These are phyloP conservation scores for Panus rudis DNA, from an alignment of 768 basidiomycete genomes.

Conservation along the genomic window DNA sequence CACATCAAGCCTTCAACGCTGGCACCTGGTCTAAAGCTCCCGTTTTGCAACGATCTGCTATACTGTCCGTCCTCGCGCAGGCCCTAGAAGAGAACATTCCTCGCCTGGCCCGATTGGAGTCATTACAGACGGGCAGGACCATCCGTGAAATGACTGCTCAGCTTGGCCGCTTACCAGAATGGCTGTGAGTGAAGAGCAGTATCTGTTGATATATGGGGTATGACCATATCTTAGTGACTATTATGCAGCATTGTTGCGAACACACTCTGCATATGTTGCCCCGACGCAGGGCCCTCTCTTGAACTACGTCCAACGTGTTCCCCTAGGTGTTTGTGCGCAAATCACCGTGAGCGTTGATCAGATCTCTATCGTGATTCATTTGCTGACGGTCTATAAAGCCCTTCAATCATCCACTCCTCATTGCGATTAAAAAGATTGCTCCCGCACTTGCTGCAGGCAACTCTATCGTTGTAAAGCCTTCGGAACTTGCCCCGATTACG, in stretches of 20 bases:
- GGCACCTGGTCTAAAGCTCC: slow-evolving; percentile 70
- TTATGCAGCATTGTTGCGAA: slow-evolving; percentile 67
- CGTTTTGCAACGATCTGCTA: slow-evolving; percentile 50
- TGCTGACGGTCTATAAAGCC: slow-evolving; percentile 37
- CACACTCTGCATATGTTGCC: slow-evolving; percentile 60
- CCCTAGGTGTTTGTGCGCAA: slow-evolving; percentile 85
- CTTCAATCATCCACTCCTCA: slow-evolving; percentile 86
- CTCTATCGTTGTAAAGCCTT: slow-evolving; percentile 76
- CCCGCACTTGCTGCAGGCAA: slow-evolving; percentile 83
- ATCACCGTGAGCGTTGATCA: slow-evolving; percentile 52
- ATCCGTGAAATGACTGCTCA: slow-evolving; percentile 82
- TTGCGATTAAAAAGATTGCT: slow-evolving; percentile 84
- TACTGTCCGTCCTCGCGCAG: slow-evolving; percentile 59
- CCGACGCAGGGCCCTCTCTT: slow-evolving; percentile 76
- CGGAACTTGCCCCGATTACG: slow-evolving; percentile 76
- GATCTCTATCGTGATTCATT: background rate
- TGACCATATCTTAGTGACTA: slow-evolving; percentile 48
- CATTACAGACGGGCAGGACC: slow-evolving; percentile 72
- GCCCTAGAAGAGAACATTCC: slow-evolving; percentile 50
- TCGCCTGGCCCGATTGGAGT: slow-evolving; percentile 59
- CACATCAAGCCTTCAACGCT: slow-evolving; percentile 53
- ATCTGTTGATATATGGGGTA: background rate
- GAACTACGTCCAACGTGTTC: slow-evolving; percentile 73
- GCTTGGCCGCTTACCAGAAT: slow-evolving; percentile 72
- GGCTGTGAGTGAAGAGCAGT: slow-evolving; percentile 54